Evolutionary conservation across 2,329 filamentous ascomycete genomes (phyloP), one percentile per base, ranked within the genome.

Genomic region (Bipolaris oryzae): DNA sequence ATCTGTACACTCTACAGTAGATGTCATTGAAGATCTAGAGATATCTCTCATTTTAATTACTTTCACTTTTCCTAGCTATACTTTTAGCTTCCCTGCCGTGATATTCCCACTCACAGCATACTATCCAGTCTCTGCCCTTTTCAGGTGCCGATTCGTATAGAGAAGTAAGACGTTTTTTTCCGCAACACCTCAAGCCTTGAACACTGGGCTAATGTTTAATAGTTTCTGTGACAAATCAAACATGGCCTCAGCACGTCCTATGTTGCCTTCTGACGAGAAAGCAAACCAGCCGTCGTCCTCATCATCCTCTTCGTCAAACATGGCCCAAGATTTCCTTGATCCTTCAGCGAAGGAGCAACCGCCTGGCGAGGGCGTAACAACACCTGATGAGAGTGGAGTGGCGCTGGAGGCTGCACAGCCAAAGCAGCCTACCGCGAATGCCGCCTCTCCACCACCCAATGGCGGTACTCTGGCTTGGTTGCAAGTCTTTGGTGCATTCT

Each of bases 381-480:
- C 62, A 13, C 54, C 55, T 5, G 35, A 55, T 21, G 9, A 42
- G 5, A 47, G 44, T 28, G 15, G 15, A 28, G 21, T 13, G 23
- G 46, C 39, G 15, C 33, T 73, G 38, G 67, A 69, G 50, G 58
- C 55, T 3, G 67, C 67, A 1, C 63, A 59, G 28, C 68, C 63
- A 7, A 61, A 42, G 46, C 55, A 57, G 38, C 62, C 61, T 23
- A 79, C 74, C 34, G 74, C 80, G 33, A 77, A 76, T 51, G 77
- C 80, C 64, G 68, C 76, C 34, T 70, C 69, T 16, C 69, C 69
- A 16, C 78, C 81, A 20, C 80, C 80, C 0, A 74, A 82, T 65
- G 80, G 80, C 13, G 80, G 80, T 0, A 55, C 78, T 6, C 68
- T 58, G 58, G 80, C 80, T 5, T 82, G 80, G 80, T 61, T 82